Percentiles rank a stretch among this genome's conserved stretches.
These are phyloP conservation scores for Chalaropsis ovoidea DNA, from an alignment of 2,329 filamentous ascomycete genomes.

Conservation along the genomic window DNA sequence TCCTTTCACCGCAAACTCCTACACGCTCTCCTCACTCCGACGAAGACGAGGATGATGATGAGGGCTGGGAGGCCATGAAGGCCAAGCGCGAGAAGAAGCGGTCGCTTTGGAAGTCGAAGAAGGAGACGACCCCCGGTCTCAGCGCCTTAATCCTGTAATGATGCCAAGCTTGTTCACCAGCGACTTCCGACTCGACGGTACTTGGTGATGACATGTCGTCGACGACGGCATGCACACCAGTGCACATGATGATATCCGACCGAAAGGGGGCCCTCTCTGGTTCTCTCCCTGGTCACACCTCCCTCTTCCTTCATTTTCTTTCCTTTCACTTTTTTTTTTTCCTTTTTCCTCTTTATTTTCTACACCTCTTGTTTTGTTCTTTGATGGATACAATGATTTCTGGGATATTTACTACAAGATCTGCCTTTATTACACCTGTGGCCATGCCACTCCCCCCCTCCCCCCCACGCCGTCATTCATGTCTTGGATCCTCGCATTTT, in stretches of 20 bases:
- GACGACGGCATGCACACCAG: background rate
- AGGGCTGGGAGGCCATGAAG: conserved; percentile 61
- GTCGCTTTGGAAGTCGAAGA: conserved; percentile 55
- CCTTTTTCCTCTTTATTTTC: background rate
- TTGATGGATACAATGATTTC: conserved; percentile 16
- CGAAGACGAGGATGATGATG: conserved; percentile 54
- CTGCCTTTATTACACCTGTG: background rate
- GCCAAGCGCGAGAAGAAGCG: conserved; percentile 59
- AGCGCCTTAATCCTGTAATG: conserved; percentile 38
- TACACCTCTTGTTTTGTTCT: conserved; percentile 3
- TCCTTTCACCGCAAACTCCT: conserved; percentile 29
- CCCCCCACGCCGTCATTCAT: background rate
- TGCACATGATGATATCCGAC: conserved; percentile 18
- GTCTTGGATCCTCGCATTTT: conserved; percentile 5
- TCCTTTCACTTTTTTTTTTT: background rate
- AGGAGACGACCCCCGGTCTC: conserved; percentile 41
- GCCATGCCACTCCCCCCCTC: background rate
- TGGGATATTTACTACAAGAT: conserved; percentile 1
- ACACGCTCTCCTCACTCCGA: conserved; percentile 34
- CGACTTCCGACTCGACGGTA: background rate
- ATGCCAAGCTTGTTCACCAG: background rate
- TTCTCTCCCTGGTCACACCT: background rate
- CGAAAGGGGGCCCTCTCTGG: background rate
- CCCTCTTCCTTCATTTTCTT: background rate
- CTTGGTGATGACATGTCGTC: too few relatives aligned